Base-by-base conservation (phyloP, 1,284 basidiomycete genomes). In the Boletellus sp. region DNA sequence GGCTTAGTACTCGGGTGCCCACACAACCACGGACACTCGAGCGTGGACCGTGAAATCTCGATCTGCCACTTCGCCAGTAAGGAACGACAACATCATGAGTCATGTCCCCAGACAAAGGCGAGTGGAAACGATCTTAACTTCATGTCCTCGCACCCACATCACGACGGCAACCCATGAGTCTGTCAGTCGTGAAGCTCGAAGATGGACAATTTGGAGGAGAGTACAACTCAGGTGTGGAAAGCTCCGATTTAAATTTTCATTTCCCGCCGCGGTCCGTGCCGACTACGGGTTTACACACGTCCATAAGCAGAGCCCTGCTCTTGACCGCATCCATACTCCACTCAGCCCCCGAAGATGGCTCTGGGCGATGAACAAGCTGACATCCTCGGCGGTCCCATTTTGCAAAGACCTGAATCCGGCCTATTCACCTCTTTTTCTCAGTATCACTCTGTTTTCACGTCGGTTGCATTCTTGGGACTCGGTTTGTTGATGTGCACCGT, bases 1-100 rank as follows among this genome's bases (percentile, higher is more conserved):
- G 72, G 76, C 73, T 83, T 86, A 86, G 83, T 86, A 84, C 83
- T 85, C 82, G 77, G 81, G 77, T 76, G 75, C 63, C 80, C 84
- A 85, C 69, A 64, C 67, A 73, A 66, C 30, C 15, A 66, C 76
- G 78, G 75, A 65, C 77, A 78, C 73, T 78, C 81, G 80, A 86
- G 84, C 74, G 83, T 86, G 84, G 84, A 86, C 78, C 77, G 74
- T 70, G 77, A 71, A 56, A 46, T 40, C 44, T 60, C 43, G 18
- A 58, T 86, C 77, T 86, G 74, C 83, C 84, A 86, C 81, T 62
- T 64, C 69, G 72, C 83, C 74, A 79, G 83, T 83, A 79, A 81
- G 82, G 77, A 77, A 85, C 84, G 83, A 86, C 77, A 79, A 84
- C 83, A 83, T 58, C 56, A 63, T 61, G 55, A 64, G 80, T 84